Evolutionary conservation across 305 asterid genomes (phyloP), one percentile per base, ranked within the genome.

Genomic region (Rubia tinctorum): DNA sequence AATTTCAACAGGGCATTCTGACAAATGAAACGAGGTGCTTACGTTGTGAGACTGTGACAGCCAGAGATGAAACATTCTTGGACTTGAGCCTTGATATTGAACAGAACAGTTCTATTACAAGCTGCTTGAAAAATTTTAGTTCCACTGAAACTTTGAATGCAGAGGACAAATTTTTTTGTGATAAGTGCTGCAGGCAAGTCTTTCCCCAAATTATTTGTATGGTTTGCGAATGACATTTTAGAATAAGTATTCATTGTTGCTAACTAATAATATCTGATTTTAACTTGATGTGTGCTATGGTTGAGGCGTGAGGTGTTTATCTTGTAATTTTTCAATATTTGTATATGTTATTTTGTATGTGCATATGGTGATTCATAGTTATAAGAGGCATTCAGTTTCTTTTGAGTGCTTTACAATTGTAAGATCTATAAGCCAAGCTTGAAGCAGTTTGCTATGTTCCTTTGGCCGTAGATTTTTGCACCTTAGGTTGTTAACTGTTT

Each of bases 81-180:
- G 98, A 92, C 80, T 82, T 92, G 86, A 92, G 98, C 88, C 88
- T 91, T 63, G 98, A 92, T 85, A 91, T 92, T 75, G 97, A 92
- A 80, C 98, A 91, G 80, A 92, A 92, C 81, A 90, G 92, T 79
- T 93, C 97, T 66, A 88, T 93, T 70, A 91, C 98, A 30, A 89
- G 98, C 86, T 89, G 95, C 77, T 82, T 93, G 80, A 89, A 89
- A 80, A 89, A 89, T 64, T 92, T 92, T 69, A 92, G 98, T 87
- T 91, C 97, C 75, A 92, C 98, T 1, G 97, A 91, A 84, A 92
- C 98, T 27, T 80, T 92, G 74, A 90, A 89, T 84, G 98, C 95
- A 0, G 97, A 92, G 81, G 98, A 92, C 82, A 92, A 92, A 79
- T 92, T 92, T 72, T 92, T 92, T 72, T 92, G 98, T 73, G 98